These are phyloP conservation scores for Otatea glauca DNA, from an alignment of 176 grass and related monocot species.

Conservation along the genomic window DNA sequence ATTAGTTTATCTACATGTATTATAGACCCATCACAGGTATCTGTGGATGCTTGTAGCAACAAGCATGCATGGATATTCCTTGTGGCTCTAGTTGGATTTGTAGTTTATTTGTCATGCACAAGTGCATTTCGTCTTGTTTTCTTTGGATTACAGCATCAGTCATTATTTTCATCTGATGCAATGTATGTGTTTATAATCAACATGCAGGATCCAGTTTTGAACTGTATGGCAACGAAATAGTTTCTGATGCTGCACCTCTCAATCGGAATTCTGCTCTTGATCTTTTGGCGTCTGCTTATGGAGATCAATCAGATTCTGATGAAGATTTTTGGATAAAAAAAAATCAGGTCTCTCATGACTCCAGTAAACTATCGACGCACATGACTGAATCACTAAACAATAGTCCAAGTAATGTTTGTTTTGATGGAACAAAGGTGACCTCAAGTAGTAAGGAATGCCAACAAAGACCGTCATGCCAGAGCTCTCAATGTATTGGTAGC, in stretches of 20 bases:
- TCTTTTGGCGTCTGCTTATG: conserved; percentile 76
- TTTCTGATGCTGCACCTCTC: conserved; percentile 56
- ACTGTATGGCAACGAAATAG: conserved; percentile 29
- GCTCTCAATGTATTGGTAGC: conserved; percentile 33
- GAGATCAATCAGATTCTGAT: conserved; percentile 62
- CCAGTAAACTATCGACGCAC: conserved; percentile 18
- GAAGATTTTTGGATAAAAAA: conserved; percentile 56
- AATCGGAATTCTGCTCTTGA: conserved; percentile 74
- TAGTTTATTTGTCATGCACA: conserved; percentile 12
- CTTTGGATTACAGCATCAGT: background rate
- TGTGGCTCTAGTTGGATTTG: conserved; percentile 13
- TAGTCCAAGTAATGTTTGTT: conserved; percentile 41
- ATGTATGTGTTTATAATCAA: conserved; percentile 39
- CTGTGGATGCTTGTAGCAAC: background rate
- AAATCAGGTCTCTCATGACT: conserved; percentile 14
- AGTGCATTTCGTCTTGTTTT: conserved; percentile 17
- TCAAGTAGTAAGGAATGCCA: conserved; percentile 40
- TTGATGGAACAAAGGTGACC: conserved; percentile 9
- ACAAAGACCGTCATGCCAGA: conserved; percentile 46
- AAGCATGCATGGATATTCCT: conserved; percentile 9
- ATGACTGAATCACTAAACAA: conserved; percentile 32
- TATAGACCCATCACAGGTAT: conserved; percentile 9
- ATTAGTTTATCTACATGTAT: conserved; percentile 19
- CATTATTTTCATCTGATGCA: conserved; percentile 42
- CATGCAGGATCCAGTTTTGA: conserved; percentile 39